phyloP scores from a whole-genome alignment of 2,329 filamentous ascomycete species.

The Parastagonospora nodorum region DNA sequence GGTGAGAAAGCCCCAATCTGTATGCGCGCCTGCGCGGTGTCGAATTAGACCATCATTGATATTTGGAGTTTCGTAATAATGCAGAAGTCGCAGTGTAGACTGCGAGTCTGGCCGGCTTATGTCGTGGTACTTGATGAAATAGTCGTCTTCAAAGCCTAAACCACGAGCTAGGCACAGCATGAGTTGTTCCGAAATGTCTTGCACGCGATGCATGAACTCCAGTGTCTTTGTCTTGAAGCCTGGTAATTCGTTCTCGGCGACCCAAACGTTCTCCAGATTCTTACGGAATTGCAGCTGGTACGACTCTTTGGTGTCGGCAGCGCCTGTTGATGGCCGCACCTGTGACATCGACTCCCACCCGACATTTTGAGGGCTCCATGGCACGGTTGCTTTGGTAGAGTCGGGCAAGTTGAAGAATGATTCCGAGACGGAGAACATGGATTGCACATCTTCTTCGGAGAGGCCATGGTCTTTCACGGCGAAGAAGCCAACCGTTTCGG shows the following conservation, averaged over 20 bases:
- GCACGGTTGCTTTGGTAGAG: constrained; percentile 58
- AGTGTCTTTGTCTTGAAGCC: constrained; percentile 55
- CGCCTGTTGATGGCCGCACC: constrained; percentile 63
- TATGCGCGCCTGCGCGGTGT: constrained; percentile 66
- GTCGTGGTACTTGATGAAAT: constrained; percentile 62
- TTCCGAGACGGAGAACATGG: constrained; percentile 57
- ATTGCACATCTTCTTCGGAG: constrained; percentile 54
- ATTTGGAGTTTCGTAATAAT: constrained; percentile 55
- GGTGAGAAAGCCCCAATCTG: constrained; percentile 67
- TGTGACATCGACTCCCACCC: constrained; percentile 67
- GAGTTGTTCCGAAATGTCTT: constrained; percentile 59
- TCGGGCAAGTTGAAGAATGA: constrained; percentile 61
- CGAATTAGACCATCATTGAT: constrained; percentile 52
- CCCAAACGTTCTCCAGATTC: constrained; percentile 57
- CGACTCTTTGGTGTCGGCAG: constrained; percentile 64
- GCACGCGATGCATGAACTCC: constrained; percentile 61
- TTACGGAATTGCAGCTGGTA: constrained; percentile 68
- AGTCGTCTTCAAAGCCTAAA: constrained; percentile 61
- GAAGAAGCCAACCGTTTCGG: constrained; percentile 67
- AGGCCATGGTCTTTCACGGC: constrained; percentile 62
- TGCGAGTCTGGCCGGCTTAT: constrained; percentile 56
- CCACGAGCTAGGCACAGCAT: constrained; percentile 65
- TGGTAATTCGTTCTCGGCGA: constrained; percentile 54
- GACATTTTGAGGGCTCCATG: constrained; percentile 60
- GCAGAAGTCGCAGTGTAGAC: constrained; percentile 61